A percentile compares a stretch with the other conserved stretches of the same genome.
phyloP scores from a whole-genome alignment of 345 rosid species.

The Iberis pinnata region DNA sequence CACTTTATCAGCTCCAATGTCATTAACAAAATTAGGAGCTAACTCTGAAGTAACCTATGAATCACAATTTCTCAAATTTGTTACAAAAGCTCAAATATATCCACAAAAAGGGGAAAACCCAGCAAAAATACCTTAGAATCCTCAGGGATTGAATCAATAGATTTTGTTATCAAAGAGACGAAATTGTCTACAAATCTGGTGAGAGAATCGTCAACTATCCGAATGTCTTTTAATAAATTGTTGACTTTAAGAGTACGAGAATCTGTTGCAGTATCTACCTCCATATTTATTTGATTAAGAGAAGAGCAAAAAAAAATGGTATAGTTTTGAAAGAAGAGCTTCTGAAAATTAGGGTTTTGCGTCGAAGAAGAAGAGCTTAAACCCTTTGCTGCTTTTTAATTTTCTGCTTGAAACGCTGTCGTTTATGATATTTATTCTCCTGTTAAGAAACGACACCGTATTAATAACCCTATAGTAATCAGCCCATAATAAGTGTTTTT shows the following conservation, averaged over 20 bases:
- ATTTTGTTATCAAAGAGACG: conserved; percentile 19
- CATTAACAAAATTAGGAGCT: conserved; percentile 61
- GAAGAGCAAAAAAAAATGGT: not conserved
- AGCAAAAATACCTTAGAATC: conserved; percentile 15
- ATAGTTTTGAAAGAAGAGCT: too few species aligned
- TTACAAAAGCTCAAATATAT: not conserved
- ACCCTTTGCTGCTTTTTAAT: not conserved
- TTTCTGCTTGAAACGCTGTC: too few species aligned
- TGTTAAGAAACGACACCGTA: not conserved
- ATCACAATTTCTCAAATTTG: too few species aligned
- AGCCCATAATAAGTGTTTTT: not conserved
- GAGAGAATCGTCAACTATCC: conserved; percentile 19
- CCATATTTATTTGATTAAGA: conserved; percentile 10
- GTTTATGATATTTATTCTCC: too few species aligned
- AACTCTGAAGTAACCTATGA: conserved; percentile 54
- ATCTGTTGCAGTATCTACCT: conserved; percentile 12
- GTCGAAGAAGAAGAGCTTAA: conserved; percentile 4
- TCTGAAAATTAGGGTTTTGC: conserved; percentile 16
- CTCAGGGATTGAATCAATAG: conserved; percentile 11
- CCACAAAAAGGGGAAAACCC: not conserved
- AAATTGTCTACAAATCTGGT: conserved; percentile 12
- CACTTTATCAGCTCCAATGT: conserved; percentile 75
- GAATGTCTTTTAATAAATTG: conserved; percentile 25
- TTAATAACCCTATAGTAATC: not conserved
- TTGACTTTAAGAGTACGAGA: conserved; percentile 23